Base-by-base conservation (phyloP, 1,284 basidiomycete species). In the Cutaneotrichosporon mucoides region DNA sequence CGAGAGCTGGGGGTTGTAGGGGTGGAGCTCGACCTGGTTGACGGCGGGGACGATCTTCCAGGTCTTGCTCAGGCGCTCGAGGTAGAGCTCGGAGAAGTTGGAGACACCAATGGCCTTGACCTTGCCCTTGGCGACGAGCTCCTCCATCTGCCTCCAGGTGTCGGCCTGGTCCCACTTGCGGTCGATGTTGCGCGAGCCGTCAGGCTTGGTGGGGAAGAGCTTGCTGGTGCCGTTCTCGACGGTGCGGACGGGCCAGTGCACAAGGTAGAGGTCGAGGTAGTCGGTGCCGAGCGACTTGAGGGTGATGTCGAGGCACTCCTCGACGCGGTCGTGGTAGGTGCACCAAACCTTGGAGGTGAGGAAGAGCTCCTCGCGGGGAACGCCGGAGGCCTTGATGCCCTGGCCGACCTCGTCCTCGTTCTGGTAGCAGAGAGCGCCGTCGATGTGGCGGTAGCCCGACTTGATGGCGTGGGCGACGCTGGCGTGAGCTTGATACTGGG, bases 381-480 rank as follows among this genome's bases (percentile, higher is more conserved):
- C 83, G 38, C 89, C 90, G 55, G 86, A 87, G 47, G 82, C 83
- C 68, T 82, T 84, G 77, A 95, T 86, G 15, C 90, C 91, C 66
- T 87, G 83, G 10, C 90, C 91, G 34, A 95, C 90, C 70, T 90
- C 86, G 69, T 87, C 85, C 76, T 95, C 89, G 69, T 90, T 90
- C 60, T 84, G 83, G 72, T 76, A 75, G 46, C 87, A 85, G 81
- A 88, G 67, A 38, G 88, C 89, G 70, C 87, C 86, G 75, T 92
- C 89, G 63, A 91, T 84, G 72, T 89, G 88, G 64, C 85, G 82
- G 76, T 90, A 91, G 6, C 89, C 89, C 47, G 78, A 82, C 65
- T 86, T 87, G 66, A 92, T 75, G 0, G 89, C 89, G 66, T 84
- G 83, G 58, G 83, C 82, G 46, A 92, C 90, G 2, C 61, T 62